Base-by-base conservation (phyloP, 495 filamentous ascomycete species). In the Glarea lozoyensis region DNA sequence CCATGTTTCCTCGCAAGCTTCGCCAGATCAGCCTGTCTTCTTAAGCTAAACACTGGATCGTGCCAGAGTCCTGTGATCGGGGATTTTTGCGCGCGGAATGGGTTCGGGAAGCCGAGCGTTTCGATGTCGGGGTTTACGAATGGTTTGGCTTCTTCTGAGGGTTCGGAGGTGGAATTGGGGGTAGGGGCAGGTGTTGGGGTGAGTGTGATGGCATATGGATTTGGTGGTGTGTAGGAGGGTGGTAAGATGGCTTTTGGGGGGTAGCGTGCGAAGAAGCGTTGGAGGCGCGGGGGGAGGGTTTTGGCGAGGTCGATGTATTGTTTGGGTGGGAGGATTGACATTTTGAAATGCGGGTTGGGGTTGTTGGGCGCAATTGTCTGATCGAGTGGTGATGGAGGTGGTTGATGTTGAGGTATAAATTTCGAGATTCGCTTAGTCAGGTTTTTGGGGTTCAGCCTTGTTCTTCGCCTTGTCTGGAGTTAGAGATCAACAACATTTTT, bases 21-120 rank as follows among this genome's bases (percentile, higher is more conserved):
- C 45, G 88, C 84, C 22, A 98, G 70, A 43, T 95, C 90, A 6
- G 89, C 90, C 70, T 98, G 92, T 25, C 82, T 74, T 32, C 93
- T 75, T 41, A 94, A 70, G 2, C 86, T 89, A 67, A 78, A 88
- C 42, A 78, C 72, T 1, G 92, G 86, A 40, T 82, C 67, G 46
- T 82, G 77, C 88, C 88, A 95, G 57, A 70, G 73, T 7, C 79
- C 80, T 0, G 86, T 90, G 4, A 65, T 61, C 30, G 79, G 76
- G 63, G 85, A 77, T 61, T 82, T 82, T 39, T 67, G 69, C 1
- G 81, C 70, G 52, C 75, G 64, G 70, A 95, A 95, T 2, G 65
- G 72, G 25, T 40, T 57, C 6, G 21, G 21, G 27, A 56, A 56
- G 15, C 68, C 62, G 16, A 23, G 60, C 54, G 65, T 33, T 41